Conservation (phyloP, 768 basidiomycete species). For the Suillus luteus region DNA sequence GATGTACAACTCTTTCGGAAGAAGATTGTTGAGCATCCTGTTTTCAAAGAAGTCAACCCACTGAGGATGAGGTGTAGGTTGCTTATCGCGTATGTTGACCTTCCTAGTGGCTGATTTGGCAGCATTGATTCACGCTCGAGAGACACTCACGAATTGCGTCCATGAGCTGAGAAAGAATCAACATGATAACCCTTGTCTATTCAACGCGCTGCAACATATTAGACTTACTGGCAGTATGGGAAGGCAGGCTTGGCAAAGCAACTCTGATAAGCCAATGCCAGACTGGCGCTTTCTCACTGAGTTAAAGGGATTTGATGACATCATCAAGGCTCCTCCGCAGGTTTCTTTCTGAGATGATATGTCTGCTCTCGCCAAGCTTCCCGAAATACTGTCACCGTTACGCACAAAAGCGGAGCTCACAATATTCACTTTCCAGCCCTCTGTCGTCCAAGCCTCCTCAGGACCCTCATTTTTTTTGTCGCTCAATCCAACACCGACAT, state of each 20-base stretch:
- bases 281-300: background rate
- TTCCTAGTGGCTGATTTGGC: background rate
- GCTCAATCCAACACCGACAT: background rate
- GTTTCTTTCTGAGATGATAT: background rate
- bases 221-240: background rate
- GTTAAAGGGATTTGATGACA: background rate
- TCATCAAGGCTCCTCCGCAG: constrained; percentile 4
- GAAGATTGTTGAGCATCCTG: constrained; percentile 35
- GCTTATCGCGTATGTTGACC: background rate
- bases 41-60: constrained; percentile 41
- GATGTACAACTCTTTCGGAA: constrained; percentile 37
- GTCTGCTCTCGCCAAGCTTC: background rate
- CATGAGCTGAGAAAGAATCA: background rate
- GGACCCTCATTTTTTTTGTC: background rate
- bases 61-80: constrained; percentile 45
- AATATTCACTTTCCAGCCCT: background rate
- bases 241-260: no score
- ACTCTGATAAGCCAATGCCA: background rate
- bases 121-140: background rate
- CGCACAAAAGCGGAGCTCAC: background rate
- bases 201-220: background rate
- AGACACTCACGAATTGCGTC: background rate
- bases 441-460: background rate
- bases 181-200: background rate
- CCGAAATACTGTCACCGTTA: background rate